Conservation (phyloP, 2,329 filamentous ascomycete species). For the Chrysoporthe austroafricana region DNA sequence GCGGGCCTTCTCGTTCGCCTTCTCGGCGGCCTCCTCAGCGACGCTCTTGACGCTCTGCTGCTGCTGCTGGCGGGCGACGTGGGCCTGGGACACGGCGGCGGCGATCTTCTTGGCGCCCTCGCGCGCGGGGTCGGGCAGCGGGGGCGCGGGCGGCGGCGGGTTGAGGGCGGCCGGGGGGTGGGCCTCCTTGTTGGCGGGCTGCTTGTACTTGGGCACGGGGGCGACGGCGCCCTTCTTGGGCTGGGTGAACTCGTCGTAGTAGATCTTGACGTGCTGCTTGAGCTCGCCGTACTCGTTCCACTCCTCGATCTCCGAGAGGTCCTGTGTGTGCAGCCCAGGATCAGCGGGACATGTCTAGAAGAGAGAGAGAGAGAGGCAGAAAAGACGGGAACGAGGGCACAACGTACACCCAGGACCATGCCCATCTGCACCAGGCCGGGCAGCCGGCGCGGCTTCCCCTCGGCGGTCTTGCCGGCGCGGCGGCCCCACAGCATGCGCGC, state of each 20-base stretch:
- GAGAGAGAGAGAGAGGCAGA: neutral
- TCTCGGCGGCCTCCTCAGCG: constrained; percentile 68
- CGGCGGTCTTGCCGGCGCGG: constrained; percentile 72
- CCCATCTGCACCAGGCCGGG: constrained; percentile 89
- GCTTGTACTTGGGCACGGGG: constrained; percentile 42
- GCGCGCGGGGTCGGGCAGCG: constrained; percentile 29
- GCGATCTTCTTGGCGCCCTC: constrained; percentile 30
- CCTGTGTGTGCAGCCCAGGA: constrained; percentile 53
- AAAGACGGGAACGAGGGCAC: constrained; percentile 33
- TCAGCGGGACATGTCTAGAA: neutral
- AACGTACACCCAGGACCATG: constrained; percentile 74
- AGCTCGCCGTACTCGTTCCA: constrained; percentile 99
- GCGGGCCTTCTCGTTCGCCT: constrained; percentile 66
- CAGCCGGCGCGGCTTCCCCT: constrained; percentile 71
- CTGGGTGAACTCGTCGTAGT: constrained; percentile 65
- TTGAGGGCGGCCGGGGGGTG: constrained; percentile 33
- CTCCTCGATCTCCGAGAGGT: constrained; percentile 92
- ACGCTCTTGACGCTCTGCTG: constrained; percentile 55
- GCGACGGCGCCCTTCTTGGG: constrained; percentile 58
- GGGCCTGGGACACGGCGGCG: constrained; percentile 24
- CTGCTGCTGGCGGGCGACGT: constrained; percentile 35
- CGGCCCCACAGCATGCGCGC: constrained; percentile 88
- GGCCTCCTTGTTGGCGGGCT: constrained; percentile 42
- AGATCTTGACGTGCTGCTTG: constrained; percentile 78
- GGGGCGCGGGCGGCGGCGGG: constrained; percentile 32